These are phyloP conservation scores for Fusarium nelsonii DNA, from an alignment of 2,329 filamentous ascomycete species.

Conservation along the genomic window DNA sequence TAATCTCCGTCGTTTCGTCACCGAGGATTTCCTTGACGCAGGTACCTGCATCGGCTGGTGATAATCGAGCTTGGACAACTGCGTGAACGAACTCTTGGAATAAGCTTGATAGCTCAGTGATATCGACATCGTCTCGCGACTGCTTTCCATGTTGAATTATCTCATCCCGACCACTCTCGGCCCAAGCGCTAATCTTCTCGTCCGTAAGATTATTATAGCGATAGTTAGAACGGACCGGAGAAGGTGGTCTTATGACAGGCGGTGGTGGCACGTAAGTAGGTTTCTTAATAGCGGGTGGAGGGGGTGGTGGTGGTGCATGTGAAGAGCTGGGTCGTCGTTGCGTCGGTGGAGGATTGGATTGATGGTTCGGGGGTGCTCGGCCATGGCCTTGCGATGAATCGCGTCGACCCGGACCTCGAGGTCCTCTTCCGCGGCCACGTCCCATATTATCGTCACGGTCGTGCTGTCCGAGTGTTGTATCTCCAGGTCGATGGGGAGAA, in stretches of 20 bases:
- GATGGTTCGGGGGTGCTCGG: constrained; percentile 46
- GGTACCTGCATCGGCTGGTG: constrained; percentile 75
- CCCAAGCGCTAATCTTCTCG: constrained; percentile 76
- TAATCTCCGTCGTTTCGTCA: constrained; percentile 63
- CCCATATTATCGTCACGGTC: constrained; percentile 66
- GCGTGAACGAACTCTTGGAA: constrained; percentile 89
- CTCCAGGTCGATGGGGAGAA: constrained; percentile 72
- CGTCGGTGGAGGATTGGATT: constrained; percentile 42
- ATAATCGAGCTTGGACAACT: constrained; percentile 76
- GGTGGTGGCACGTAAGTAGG: constrained; percentile 42
- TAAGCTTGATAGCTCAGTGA: constrained; percentile 75
- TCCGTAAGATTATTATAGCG: constrained; percentile 83
- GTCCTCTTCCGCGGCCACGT: constrained; percentile 61
- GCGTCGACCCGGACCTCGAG: constrained; percentile 63
- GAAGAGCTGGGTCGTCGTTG: constrained; percentile 42
- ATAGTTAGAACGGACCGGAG: constrained; percentile 64
- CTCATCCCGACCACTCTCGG: constrained; percentile 72
- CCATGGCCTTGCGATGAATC: constrained; percentile 60
- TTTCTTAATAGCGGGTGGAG: constrained; percentile 40
- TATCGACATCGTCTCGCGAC: constrained; percentile 75
- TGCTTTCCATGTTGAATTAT: constrained; percentile 74
- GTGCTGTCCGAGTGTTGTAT: constrained; percentile 68
- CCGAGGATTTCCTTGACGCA: constrained; percentile 81
- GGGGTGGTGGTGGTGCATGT: constrained; percentile 42
- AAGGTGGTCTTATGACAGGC: constrained; percentile 46